Evolutionary conservation across 225 moss, liverwort and hornwort species (phyloP), one percentile per base, ranked within the genome.

Genomic region (Pseudisothecium myosuroides): DNA sequence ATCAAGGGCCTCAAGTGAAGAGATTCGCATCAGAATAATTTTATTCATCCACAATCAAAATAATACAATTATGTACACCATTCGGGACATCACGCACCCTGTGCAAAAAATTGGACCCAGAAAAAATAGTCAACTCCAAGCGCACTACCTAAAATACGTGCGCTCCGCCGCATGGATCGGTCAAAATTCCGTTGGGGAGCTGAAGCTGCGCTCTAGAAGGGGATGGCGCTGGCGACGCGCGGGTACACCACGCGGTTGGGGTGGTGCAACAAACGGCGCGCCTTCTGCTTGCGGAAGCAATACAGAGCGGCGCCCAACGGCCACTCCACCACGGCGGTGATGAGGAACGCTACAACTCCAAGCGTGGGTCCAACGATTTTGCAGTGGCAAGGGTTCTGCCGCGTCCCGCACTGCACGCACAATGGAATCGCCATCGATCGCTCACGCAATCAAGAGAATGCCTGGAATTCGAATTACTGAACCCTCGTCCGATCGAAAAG

Each of bases 361-460:
- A 77, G 55, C 55, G 77, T 77, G 55, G 77, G 77, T 9, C 96
- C 97, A 11, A 95, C 93, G 55, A 96, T 90, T 80, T 94, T 96
- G 92, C 96, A 97, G 5, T 60, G 93, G 69, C 95, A 97, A 14
- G 93, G 93, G 50, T 96, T 97, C 85, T 92, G 90, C 24, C 83
- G 91, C 18, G 96, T 94, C 34, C 92, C 91, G 19, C 95, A 96
- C 80, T 96, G 92, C 54, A 97, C 92, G 75, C 95, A 97, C 92
- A 93, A 89, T 1, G 96, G 96, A 93, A 97, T 90, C 81, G 92
- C 90, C 93, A 93, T 92, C 24, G 55, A 49, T 69, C 41, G 41
- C 62, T 45, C 28, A 22, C 17, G 31, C 34, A 45, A 17, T 43
- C 47, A 43, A 36, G 3, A 12, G 59, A 58, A 37, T 64, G 62